phyloP scores from a whole-genome alignment of 176 grass and related monocot species.

The Typha latifolia region DNA sequence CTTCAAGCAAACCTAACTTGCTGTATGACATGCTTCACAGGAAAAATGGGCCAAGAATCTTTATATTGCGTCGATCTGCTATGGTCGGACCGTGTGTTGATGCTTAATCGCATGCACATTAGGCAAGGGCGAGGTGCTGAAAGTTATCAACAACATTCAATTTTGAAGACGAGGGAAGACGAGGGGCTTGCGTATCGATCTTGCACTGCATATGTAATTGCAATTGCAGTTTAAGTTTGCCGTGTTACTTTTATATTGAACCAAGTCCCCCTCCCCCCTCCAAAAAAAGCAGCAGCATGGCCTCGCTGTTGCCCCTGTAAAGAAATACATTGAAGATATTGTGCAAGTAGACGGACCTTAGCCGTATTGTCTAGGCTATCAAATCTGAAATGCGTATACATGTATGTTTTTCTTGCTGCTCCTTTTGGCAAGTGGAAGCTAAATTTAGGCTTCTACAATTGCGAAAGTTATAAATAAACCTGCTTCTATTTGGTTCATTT shows the following conservation, averaged over 20 bases:
- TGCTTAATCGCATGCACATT: slow-evolving; percentile 12
- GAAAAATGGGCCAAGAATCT: slow-evolving; percentile 99
- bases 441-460: slow-evolving; percentile 28
- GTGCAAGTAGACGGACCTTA: slow-evolving; percentile 28
- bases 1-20: background rate
- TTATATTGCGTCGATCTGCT: slow-evolving; percentile 91
- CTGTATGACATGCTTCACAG: slow-evolving; percentile 33
- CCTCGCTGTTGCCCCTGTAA: slow-evolving; percentile 8
- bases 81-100: slow-evolving; percentile 75
- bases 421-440: slow-evolving; percentile 28
- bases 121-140: background rate
- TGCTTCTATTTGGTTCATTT: background rate
- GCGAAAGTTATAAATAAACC: slow-evolving; percentile 3
- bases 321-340: slow-evolving; percentile 26
- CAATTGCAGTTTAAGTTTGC: background rate
- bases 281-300: background rate
- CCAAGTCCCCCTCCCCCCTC: no score
- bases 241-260: no score
- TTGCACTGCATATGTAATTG: background rate
- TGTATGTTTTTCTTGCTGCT: slow-evolving; percentile 15
- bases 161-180: slow-evolving; percentile 11
- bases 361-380: slow-evolving; percentile 12
- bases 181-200: slow-evolving; percentile 10
- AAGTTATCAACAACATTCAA: slow-evolving; percentile 12
- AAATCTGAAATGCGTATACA: slow-evolving; percentile 28